Percentiles rank a stretch among this genome's conserved stretches.
Evolutionary conservation across 805 yeast genomes (phyloP).

Genomic region (Candida vaughaniae): DNA sequence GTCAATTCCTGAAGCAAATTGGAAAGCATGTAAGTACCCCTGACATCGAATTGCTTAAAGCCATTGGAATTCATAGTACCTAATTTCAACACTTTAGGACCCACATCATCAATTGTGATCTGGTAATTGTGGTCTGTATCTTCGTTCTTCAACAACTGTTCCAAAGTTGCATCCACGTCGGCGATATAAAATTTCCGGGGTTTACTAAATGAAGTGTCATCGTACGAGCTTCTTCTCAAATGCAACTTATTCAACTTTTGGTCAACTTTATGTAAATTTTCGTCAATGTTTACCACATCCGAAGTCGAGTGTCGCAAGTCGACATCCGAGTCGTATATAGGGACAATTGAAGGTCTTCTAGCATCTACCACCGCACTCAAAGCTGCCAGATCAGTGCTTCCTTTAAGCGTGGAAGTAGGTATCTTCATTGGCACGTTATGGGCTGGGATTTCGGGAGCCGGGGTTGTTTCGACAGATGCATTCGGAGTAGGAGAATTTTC

Average conservation of each 20-base stretch:
- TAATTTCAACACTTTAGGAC: constrained; percentile 29
- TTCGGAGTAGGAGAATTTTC: constrained; percentile 11
- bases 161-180: constrained; percentile 71
- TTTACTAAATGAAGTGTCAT: constrained; percentile 20
- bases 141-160: constrained; percentile 67
- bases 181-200: constrained; percentile 64
- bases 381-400: background rate
- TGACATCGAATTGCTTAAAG: constrained; percentile 62
- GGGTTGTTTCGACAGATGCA: constrained; percentile 5
- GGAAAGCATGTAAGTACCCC: constrained; percentile 89
- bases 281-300: constrained; percentile 9
- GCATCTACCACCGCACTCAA: background rate
- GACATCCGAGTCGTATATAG: constrained; percentile 20
- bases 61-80: constrained; percentile 85
- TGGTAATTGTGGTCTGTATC: constrained; percentile 85
- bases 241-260: constrained; percentile 13
- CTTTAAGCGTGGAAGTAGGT: background rate
- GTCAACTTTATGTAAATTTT: constrained; percentile 5
- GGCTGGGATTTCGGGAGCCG: constrained; percentile 9
- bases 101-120: constrained; percentile 40
- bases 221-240: constrained; percentile 32
- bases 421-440: constrained; percentile 4
- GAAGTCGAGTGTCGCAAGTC: constrained; percentile 7
- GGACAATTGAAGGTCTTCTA: constrained; percentile 29
- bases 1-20: constrained; percentile 87